These are phyloP conservation scores for Prunus armeniaca DNA, from an alignment of 306 rosid species.

Conservation along the genomic window DNA sequence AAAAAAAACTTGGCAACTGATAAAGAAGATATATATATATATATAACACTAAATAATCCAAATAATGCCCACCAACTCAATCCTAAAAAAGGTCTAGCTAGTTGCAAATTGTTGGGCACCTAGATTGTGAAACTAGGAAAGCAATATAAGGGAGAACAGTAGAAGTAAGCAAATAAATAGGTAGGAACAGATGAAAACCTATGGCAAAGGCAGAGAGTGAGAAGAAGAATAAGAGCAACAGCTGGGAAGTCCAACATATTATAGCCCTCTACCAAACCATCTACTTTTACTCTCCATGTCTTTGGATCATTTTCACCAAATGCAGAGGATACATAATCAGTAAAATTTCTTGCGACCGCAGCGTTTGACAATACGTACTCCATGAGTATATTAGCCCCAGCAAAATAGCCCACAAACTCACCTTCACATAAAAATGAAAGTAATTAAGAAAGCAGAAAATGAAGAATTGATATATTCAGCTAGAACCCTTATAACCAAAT, in stretches of 20 bases:
- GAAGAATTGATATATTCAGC: not conserved
- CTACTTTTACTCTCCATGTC: conserved; percentile 78
- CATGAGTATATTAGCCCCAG: conserved; percentile 90
- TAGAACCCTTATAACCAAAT: not conserved
- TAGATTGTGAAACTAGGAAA: not conserved
- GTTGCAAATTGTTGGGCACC: not conserved
- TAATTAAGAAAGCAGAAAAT: not conserved
- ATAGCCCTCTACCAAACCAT: conserved; percentile 58
- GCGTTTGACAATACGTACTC: conserved; percentile 96
- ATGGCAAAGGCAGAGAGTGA: conserved; percentile 83
- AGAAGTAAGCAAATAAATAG: not conserved
- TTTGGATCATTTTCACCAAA: conserved; percentile 59
- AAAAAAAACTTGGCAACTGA: not conserved
- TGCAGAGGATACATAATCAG: conserved; percentile 61
- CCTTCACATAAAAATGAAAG: conserved; percentile 42
- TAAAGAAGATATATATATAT: not conserved
- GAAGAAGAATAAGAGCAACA: conserved; percentile 77
- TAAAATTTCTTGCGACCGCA: conserved; percentile 83
- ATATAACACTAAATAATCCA: not conserved
- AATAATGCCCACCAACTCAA: not conserved
- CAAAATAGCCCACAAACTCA: conserved; percentile 89
- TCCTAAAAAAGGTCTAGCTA: not conserved
- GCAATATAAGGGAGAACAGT: not conserved
- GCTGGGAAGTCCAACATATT: conserved; percentile 88
- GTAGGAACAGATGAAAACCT: conserved; percentile 39